These are phyloP conservation scores for Phytophthora pinifolia DNA, from an alignment of 352 stramenopile genomes.

Conservation along the genomic window DNA sequence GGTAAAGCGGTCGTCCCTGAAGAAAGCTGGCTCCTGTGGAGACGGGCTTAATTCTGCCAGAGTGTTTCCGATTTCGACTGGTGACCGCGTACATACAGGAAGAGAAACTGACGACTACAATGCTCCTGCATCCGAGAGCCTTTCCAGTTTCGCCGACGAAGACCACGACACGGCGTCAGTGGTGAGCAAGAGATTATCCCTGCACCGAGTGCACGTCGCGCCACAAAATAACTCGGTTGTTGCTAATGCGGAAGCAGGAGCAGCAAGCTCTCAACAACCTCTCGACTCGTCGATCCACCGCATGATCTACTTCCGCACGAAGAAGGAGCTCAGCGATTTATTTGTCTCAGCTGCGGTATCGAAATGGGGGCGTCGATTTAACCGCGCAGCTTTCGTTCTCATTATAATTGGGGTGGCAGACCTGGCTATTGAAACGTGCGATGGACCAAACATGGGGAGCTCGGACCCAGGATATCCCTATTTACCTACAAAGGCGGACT, in stretches of 20 bases:
- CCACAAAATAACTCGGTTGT: constrained; percentile 12
- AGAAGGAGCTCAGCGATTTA: constrained; percentile 39
- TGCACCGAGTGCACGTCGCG: constrained; percentile 22
- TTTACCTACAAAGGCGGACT: constrained; percentile 37
- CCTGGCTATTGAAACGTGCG: constrained; percentile 64
- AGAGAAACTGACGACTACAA: not conserved
- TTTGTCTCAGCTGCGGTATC: constrained; percentile 45
- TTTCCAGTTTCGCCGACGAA: not conserved
- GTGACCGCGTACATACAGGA: not conserved
- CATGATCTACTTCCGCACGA: constrained; percentile 45
- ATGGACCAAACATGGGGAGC: constrained; percentile 52
- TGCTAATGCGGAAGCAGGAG: not conserved
- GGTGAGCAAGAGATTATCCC: constrained; percentile 19
- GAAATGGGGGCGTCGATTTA: constrained; percentile 33
- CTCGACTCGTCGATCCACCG: constrained; percentile 30
- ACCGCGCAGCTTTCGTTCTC: constrained; percentile 48
- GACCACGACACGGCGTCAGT: constrained; percentile 2
- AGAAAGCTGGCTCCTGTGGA: not conserved
- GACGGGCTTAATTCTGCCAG: constrained; percentile 7
- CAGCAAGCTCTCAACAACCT: constrained; percentile 1
- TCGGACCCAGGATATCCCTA: constrained; percentile 62
- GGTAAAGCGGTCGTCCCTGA: constrained; percentile 17
- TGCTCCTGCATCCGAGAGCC: constrained; percentile 1
- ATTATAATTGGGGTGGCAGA: constrained; percentile 52
- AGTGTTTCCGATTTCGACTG: constrained; percentile 20